Base-by-base conservation (phyloP, 805 yeast genomes). In the Metschnikowia sp. region DNA sequence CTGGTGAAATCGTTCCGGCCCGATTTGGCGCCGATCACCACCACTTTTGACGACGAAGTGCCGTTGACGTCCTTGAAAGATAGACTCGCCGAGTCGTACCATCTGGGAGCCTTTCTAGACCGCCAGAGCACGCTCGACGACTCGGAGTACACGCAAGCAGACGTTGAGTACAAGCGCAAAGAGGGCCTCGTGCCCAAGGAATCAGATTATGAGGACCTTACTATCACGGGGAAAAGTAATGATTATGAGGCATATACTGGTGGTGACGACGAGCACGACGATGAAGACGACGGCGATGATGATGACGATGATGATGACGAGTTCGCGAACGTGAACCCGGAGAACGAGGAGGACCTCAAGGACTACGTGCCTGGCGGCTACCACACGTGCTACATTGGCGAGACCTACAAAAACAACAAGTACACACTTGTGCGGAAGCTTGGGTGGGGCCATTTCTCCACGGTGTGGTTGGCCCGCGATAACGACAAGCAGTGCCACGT, bases 361-460 rank as follows among this genome's bases (percentile, higher is more conserved):
- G 86, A 81, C 54, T 83, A 83, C 60, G 66, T 74, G 44, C 65
- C 64, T 6, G 87, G 86, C 11, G 88, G 88, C 1, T 82, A 82
- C 62, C 86, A 82, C 58, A 84, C 86, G 2, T 82, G 82, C 4
- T 67, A 55, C 47, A 72, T 78, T 30, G 82, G 83, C 30, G 87
- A 83, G 54, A 59, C 64, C 12, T 79, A 80, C 56, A 79, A 78
- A 35, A 59, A 69, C 8, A 61, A 68, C 40, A 62, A 57, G 35
- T 54, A 60, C 44, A 57, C 65, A 3, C 65, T 81, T 26, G 67
- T 79, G 18, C 65, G 86, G 29, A 82, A 82, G 60, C 65, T 83
- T 8, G 88, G 88, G 3, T 81, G 86, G 86, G 88, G 88, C 32
- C 86, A 82, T 57, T 83, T 83, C 55, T 78, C 84, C 35, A 82